Conservation (phyloP, 208 protist genomes). For the Leishmania lainsoni region DNA sequence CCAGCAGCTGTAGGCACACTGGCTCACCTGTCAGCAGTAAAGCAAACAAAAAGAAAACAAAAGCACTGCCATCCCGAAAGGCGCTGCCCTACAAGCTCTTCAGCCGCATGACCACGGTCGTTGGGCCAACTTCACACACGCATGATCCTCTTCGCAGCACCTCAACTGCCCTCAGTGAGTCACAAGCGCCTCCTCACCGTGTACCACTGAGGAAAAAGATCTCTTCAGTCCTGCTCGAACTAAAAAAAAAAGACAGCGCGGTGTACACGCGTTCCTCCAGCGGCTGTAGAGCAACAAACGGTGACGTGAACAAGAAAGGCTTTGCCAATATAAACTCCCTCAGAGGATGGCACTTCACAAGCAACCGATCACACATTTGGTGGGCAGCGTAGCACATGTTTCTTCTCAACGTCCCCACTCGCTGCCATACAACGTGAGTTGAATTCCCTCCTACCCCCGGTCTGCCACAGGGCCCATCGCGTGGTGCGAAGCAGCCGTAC, state of each 20-base stretch:
- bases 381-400: not conserved
- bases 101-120: not conserved
- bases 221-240: not conserved
- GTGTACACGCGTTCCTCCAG: not conserved
- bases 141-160: not conserved
- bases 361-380: not conserved
- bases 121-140: not conserved
- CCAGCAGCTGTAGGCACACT: not conserved
- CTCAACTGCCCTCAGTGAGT: not conserved
- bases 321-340: not conserved
- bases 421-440: no score
- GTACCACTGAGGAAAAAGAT: not conserved
- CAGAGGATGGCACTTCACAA: not conserved
- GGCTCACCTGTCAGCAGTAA: not conserved
- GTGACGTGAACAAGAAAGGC: not conserved
- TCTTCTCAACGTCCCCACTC: not conserved
- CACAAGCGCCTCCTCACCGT: not conserved
- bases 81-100: not conserved
- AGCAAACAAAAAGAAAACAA: not conserved
- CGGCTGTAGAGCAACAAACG: not conserved
- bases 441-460: no score
- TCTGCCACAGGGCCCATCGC: no score
- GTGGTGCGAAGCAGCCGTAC: no score
- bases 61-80: not conserved
- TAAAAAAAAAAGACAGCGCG: not conserved